Base-by-base conservation (phyloP, 257 asterid genomes). In the Nicotiana noctiflora region DNA sequence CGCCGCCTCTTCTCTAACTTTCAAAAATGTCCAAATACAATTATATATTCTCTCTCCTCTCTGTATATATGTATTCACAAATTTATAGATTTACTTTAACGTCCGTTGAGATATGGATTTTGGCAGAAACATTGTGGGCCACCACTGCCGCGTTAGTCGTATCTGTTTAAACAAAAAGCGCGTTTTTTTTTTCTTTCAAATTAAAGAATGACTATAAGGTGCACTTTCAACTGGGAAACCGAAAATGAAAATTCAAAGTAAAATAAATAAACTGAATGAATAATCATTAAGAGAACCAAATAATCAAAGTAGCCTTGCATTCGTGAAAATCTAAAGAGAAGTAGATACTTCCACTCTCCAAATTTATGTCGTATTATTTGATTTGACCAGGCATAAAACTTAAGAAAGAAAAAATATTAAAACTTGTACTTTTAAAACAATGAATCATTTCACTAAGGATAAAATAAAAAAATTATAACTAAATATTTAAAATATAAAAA, bases 121-220 rank as follows among this genome's bases (percentile, higher is more conserved):
- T 46, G 17, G 57, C 77, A 44, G 57, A 68, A 68, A 49, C 44
- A 7, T 15, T 74, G 61, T 74, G 62, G 62, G 79, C 44, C 78
- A 46, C 14, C 37, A 8, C 61, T 49, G 79, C 8, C 79, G 27
- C 79, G 25, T 74, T 49, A 25, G n/a, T 74, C 79, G 17, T 12
- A 62, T 62, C 68, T 62, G 61, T 49, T 74, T 25, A 14, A 74
- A 49, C 61, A 23, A 74, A 51, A 74, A 74, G 62, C 79, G 62
- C 62, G 79, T 74, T 74, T 14, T 70, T 74, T 72, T 51, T 51
- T 10, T 12, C 17, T 51, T 23, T 11, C 15, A 49, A 17, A 23
- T 74, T 74, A 23, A 70, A 19, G 55, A 17, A 40, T n/a, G 55
- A 67, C 56, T 1, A 68, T 11, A 21, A 61, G 67, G 67, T 61